Evolutionary conservation across 192 early-diverging fungal species (phyloP), one percentile per base, ranked within the genome.

Genomic region (Paraglomus occultum): DNA sequence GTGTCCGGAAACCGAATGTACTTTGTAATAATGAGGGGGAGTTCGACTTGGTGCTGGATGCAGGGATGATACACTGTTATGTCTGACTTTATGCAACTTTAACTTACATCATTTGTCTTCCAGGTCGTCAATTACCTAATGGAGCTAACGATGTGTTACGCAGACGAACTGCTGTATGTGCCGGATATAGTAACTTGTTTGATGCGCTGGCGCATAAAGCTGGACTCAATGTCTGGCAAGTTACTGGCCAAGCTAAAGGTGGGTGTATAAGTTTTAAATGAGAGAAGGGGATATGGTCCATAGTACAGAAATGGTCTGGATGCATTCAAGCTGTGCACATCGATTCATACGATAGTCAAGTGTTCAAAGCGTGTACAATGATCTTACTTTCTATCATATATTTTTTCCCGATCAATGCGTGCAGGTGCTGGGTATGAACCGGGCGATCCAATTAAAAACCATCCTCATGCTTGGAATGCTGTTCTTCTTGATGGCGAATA

Each of bases 381-480:
- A 8, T 9, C 18, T 15, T 38, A 7, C 38, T 0, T 51, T 17
- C n/a, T 8, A 10, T 42, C 43, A 9, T 51, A 51, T 38, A 38
- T 63, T 8, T 47, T 46, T 45, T 63, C 15, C n/a, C 38, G n/a
- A n/a, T 15, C 9, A 11, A 31, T 11, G n/a, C 18, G 49, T 11
- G 20, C 20, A 70, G 67, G 67, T 70, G 47, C 47, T 17, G 67
- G 67, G 23, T 70, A 59, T 60, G 6, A 39, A 59, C 31, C 38
- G 39, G 67, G 67, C 0, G 38, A 42, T 59, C 20, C n/a, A 39
- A 20, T 18, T 5, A 8, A 9, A 47, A 47, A 44, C 6, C 42
- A 58, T 59, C 20, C 44, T 12, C 86, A 87, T 63, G 86, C 82
- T 52, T 87, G 86, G 86, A 87, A 87, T 69, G 78, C 71, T 8